Base-by-base conservation (phyloP, 148 eudicot genomes). In the Chenopodium album region DNA sequence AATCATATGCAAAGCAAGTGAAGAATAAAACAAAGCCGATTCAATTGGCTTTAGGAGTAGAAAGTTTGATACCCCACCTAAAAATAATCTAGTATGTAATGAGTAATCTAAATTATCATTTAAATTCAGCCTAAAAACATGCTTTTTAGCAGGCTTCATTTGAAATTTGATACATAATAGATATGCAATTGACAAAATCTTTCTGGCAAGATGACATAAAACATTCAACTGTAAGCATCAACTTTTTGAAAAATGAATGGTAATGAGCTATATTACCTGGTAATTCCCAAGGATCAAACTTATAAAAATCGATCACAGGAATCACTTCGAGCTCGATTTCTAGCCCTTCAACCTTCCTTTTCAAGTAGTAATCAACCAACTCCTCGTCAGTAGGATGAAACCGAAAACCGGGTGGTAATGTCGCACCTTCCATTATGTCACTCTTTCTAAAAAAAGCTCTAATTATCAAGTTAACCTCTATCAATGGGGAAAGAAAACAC, bases 281-380 rank as follows among this genome's bases (percentile, higher is more conserved):
- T 86, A 93, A 91, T 79, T 93, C 94, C 97, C 97, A 93, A 65
- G 97, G 97, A 79, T 93, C 94, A 75, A 78, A 91, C 86, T 91
- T 93, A 81, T 93, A 93, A 85, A 93, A 87, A 72, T 93, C 95
- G 19, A 93, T 87, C 75, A 86, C 94, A 10, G 97, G 94, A 80
- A 93, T 92, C 66, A 93, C 92, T 89, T 90, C 97, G 69, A 93
- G 94, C 87, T 92, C 97, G 48, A 93, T 86, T 80, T 88, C 90
- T 41, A 86, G 84, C 73, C 93, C 93, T 73, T 90, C 91, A 32
- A 87, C 91, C 84, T 93, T 93, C 83, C 94, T 89, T 82, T 88
- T 90, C 70, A 93, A 87, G 85, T 91, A 93, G 80, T 93, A 93
- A n/a, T 89, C 97, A 65, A 93, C 87, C 74, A 93, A 87, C 75